Evolutionary conservation across 441 rosid species (phyloP).

Genomic region (Daphne laureola): DNA sequence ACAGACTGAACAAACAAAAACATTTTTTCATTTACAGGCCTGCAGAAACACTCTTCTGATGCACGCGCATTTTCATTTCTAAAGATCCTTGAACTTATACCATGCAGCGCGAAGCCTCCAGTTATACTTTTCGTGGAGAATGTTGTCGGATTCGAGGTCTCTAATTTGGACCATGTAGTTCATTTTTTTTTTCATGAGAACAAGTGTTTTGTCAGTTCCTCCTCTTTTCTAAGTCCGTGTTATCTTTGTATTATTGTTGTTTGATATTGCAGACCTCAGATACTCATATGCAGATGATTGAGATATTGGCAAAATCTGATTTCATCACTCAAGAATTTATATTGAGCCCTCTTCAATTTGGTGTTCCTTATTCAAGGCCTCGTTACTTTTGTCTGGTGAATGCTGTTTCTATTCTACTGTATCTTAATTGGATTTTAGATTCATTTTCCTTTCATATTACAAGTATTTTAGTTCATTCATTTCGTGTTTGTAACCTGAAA

Average conservation of each 20-base stretch:
- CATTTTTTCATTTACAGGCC: constrained; percentile 39
- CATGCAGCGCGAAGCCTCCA: constrained; percentile 48
- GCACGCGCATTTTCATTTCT: constrained; percentile 86
- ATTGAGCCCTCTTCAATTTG: constrained; percentile 87
- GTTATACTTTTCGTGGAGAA: constrained; percentile 73
- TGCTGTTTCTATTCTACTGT: not conserved
- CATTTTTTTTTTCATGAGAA: constrained; percentile 5
- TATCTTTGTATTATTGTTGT: constrained; percentile 1
- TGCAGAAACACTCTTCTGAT: constrained; percentile 88
- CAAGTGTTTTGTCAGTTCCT: constrained; percentile 4
- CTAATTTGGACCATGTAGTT: constrained; percentile 10
- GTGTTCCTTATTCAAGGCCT: constrained; percentile 95
- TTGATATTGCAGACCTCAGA: constrained; percentile 64
- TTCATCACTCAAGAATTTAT: constrained; percentile 72
- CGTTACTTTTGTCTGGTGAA: constrained; percentile 89
- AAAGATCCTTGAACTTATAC: constrained; percentile 84
- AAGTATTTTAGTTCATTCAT: too few species aligned
- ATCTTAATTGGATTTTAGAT: not conserved
- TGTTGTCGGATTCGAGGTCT: constrained; percentile 95
- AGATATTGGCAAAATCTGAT: constrained; percentile 41
- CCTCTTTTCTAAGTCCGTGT: not conserved
- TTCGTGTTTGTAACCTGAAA: too few species aligned
- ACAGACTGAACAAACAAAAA: constrained; percentile 5
- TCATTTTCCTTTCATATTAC: not conserved
- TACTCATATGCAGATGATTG: constrained; percentile 70